phyloP scores from a whole-genome alignment of 169 alveolate genomes.

The Babesia ovata region DNA sequence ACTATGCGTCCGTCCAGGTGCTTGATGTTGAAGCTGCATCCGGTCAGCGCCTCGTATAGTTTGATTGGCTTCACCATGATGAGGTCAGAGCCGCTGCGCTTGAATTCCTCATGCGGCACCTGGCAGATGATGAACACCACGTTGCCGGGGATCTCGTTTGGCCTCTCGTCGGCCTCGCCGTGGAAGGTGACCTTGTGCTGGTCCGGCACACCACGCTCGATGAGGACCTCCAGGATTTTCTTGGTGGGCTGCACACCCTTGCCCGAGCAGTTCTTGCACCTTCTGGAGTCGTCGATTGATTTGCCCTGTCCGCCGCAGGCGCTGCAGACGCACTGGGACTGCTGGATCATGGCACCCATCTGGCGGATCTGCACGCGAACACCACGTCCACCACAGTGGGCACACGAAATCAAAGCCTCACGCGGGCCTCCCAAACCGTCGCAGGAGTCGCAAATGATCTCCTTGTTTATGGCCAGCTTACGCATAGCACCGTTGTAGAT shows the following conservation, averaged over 20 bases:
- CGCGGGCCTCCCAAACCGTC: conserved; percentile 97
- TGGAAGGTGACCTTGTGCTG: conserved; percentile 90
- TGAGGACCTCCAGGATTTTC: conserved; percentile 90
- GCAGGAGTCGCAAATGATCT: conserved; percentile 91
- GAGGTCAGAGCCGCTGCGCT: conserved; percentile 93
- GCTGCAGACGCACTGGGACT: conserved; percentile 89
- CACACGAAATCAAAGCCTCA: conserved; percentile 90
- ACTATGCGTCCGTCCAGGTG: conserved; percentile 93
- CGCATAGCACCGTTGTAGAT: conserved; percentile 93
- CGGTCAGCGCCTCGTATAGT: conserved; percentile 93
- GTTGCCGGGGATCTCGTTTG: conserved; percentile 93
- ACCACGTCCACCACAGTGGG: conserved; percentile 94
- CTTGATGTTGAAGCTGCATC: conserved; percentile 88
- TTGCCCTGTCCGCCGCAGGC: conserved; percentile 92
- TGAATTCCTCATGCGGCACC: conserved; percentile 88
- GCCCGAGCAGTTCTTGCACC: conserved; percentile 91
- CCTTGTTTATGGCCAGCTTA: conserved; percentile 91
- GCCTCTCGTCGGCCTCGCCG: conserved; percentile 96
- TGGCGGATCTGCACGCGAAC: conserved; percentile 85
- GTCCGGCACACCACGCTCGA: conserved; percentile 95
- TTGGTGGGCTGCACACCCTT: conserved; percentile 86
- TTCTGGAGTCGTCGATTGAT: conserved; percentile 83
- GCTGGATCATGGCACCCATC: conserved; percentile 91
- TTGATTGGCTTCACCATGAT: conserved; percentile 87
- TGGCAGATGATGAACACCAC: conserved; percentile 87